Conservation (phyloP, 192 early-diverging fungal species). For the Piromyces sp. region DNA sequence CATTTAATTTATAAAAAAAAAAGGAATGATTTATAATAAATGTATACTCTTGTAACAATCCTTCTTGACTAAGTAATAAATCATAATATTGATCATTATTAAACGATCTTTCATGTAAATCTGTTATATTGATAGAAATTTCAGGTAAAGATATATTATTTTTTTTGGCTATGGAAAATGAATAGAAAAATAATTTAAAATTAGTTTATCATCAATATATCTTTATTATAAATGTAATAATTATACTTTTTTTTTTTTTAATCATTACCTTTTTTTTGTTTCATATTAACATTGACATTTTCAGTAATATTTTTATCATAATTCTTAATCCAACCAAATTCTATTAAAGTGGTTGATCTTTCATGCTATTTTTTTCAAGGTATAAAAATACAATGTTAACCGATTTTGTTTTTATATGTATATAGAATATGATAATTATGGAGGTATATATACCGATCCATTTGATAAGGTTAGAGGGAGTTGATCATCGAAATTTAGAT, state of each 20-base stretch:
- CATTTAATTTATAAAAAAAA: too few relatives aligned
- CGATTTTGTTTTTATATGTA: too few relatives aligned
- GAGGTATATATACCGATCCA: neutral
- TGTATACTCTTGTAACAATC: neutral
- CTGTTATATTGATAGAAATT: neutral
- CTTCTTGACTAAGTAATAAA: neutral
- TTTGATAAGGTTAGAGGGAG: neutral
- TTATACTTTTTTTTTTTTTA: too few relatives aligned
- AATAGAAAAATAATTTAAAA: too few relatives aligned
- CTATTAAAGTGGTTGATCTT: neutral
- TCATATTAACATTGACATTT: neutral
- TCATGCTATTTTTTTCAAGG: neutral
- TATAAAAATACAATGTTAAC: too few relatives aligned
- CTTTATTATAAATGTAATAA: too few relatives aligned
- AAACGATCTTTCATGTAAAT: neutral
- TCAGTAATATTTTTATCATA: neutral
- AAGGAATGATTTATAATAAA: too few relatives aligned
- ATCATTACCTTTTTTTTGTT: too few relatives aligned
- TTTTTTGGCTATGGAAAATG: too few relatives aligned
- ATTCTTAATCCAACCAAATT: neutral
- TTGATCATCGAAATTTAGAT: neutral
- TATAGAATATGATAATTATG: too few relatives aligned
- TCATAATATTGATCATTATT: neutral
- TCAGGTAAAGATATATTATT: neutral
- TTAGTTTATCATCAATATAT: too few relatives aligned